A percentile compares a stretch with the other conserved stretches of the same genome.
These are phyloP conservation scores for Hylodesmum podocarpum DNA, from an alignment of 306 rosid genomes.

Conservation along the genomic window DNA sequence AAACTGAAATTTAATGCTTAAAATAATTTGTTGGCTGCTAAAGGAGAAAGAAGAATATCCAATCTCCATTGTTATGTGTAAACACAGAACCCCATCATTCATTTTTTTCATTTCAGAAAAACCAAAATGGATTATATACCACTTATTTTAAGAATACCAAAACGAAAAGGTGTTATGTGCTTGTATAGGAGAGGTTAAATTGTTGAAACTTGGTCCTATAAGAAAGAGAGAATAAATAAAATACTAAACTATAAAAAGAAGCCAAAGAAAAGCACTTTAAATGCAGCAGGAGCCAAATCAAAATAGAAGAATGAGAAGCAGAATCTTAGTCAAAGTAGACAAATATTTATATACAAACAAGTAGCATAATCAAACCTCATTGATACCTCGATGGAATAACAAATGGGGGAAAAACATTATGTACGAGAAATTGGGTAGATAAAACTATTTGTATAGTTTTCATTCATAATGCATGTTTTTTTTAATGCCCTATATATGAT, in stretches of 20 bases:
- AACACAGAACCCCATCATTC: constrained; percentile 30
- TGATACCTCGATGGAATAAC: constrained; percentile 14
- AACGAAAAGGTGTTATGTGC: not conserved
- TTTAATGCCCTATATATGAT: constrained; percentile 3
- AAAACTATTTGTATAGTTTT: not conserved
- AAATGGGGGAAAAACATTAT: not conserved
- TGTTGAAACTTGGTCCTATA: not conserved
- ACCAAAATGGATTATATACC: not conserved
- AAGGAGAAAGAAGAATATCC: constrained; percentile 32
- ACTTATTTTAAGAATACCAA: not conserved
- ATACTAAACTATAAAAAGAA: not conserved
- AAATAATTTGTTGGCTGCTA: constrained; percentile 40
- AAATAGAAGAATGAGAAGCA: constrained; percentile 49
- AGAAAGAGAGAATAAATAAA: not conserved
- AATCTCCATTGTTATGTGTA: constrained; percentile 1
- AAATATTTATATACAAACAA: constrained; percentile 47
- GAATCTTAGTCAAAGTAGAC: constrained; percentile 60
- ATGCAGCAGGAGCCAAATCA: constrained; percentile 51
- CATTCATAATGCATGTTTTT: not conserved
- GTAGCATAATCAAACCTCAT: constrained; percentile 34
- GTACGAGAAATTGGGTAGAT: not conserved
- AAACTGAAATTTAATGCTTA: constrained; percentile 2
- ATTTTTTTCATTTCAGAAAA: constrained; percentile 24
- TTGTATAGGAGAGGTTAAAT: not conserved
- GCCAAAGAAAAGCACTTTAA: constrained; percentile 32